Evolutionary conservation across 495 filamentous ascomycete genomes (phyloP).

Genomic region (Tuber brumale): DNA sequence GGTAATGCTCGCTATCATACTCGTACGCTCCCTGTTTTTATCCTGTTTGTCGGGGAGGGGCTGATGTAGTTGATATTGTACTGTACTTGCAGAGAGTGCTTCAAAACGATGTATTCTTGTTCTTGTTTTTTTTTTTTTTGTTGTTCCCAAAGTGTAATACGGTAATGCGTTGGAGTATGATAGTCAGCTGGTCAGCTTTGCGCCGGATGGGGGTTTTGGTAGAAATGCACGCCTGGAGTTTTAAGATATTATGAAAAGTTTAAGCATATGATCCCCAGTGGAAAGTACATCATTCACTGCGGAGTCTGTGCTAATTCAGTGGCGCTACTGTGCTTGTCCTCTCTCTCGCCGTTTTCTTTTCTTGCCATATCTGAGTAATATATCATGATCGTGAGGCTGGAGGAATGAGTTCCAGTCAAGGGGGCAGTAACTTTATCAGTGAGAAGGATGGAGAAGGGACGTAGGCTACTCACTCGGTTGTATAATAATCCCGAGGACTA

Average conservation of each 20-base stretch:
- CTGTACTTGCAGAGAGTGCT: too few relatives aligned
- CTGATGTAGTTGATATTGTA: too few relatives aligned
- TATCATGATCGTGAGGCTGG: background rate
- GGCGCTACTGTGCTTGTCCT: background rate
- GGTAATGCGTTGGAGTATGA: background rate
- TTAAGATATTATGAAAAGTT: background rate
- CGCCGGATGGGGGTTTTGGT: background rate
- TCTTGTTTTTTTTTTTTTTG: too few relatives aligned
- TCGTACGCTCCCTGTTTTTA: too few relatives aligned
- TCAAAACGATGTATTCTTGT: background rate
- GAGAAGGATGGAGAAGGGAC: background rate
- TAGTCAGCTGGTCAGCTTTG: too few relatives aligned
- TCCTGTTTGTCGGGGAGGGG: too few relatives aligned
- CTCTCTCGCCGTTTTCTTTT: background rate
- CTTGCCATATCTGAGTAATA: background rate
- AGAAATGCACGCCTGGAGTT: background rate
- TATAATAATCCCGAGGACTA: background rate
- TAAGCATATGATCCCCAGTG: background rate
- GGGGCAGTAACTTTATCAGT: background rate
- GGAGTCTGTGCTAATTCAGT: background rate
- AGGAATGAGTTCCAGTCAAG: background rate
- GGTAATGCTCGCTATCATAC: slow-evolving; percentile 8
- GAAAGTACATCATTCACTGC: background rate
- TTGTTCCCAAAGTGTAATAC: background rate
- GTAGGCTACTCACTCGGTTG: background rate